Base-by-base conservation (phyloP, 129 eudicot genomes). In the Scalesia atractyloides region DNA sequence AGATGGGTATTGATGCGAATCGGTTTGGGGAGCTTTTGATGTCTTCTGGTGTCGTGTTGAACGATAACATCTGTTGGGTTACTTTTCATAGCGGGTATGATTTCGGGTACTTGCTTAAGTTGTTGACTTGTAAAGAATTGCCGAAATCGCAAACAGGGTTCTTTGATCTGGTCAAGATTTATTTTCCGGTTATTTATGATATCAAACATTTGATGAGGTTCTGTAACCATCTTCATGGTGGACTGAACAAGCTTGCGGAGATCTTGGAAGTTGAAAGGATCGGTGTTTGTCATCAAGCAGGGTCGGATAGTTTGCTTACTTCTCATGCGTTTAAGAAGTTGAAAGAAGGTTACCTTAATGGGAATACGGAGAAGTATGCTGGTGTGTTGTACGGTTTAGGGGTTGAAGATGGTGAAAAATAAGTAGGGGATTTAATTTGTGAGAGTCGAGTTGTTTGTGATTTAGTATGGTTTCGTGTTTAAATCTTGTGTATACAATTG, bases 321-420 rank as follows among this genome's bases (percentile, higher is more conserved):
- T 77, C 90, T 9, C 82, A 77, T 68, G 72, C 92, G 18, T 88
- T 91, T 86, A 84, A 79, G 83, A 91, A 84, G 80, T 72, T 87
- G 85, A 87, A 87, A 74, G 92, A 87, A 11, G 61, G 74, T 62
- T 87, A 88, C 91, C 88, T 91, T 77, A 81, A 87, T 36, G 95
- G 92, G 16, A 84, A 91, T 5, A 20, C 86, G 72, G 95, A 88
- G 70, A 86, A 84, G 72, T 88, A 88, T 70, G 84, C 95, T 1
- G 97, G 97, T 63, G 91, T 91, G 15, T 88, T 91, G 84, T 91
- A 91, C 69, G 97, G 97, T 37, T 75, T 91, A 80, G 96, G 97
- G 20, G 85, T 84, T 48, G 89, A 87, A 78, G 80, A 84, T 49
- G 86, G 81, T 70, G 96, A 91, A 77, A 82, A 80, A 72, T 79